These are phyloP conservation scores for Chlorella sp. DNA, from an alignment of 139 green algal species.

Conservation along the genomic window DNA sequence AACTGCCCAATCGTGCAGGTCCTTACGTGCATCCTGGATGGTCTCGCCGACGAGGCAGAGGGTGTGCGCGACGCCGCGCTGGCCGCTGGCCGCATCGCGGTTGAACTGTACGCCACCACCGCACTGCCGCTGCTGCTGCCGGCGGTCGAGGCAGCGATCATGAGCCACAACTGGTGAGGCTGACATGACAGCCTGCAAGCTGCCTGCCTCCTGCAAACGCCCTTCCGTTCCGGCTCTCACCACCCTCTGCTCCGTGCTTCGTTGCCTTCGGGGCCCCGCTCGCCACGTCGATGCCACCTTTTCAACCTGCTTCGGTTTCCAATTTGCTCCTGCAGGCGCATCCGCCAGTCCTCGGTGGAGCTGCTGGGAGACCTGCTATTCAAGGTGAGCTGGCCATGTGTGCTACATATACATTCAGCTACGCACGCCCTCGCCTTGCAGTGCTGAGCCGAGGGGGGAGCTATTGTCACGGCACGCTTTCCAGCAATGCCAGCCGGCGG, in stretches of 20 bases:
- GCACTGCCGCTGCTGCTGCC: conserved; percentile 92
- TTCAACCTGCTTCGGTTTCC: no score
- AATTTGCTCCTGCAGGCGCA: conserved; percentile 80
- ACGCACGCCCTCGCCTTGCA: no score
- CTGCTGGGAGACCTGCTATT: conserved; percentile 97
- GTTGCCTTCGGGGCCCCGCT: no score
- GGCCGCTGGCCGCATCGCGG: conserved; percentile 76
- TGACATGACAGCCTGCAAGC: no score
- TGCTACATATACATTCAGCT: no score
- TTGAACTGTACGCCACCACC: conserved; percentile 82
- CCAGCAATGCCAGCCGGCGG: no score
- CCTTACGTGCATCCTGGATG: conserved; percentile 90
- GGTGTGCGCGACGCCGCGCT: conserved; percentile 92
- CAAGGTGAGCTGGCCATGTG: conserved; percentile 68
- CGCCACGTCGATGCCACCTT: no score
- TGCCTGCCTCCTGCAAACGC: no score
- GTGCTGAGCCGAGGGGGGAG: no score
- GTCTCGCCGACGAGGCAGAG: conserved; percentile 96
- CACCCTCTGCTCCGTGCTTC: no score
- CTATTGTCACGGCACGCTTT: no score
- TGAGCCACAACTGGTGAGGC: conserved; percentile 79
- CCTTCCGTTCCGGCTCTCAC: no score
- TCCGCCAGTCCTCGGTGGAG: conserved; percentile 93
- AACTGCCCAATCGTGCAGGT: conserved; percentile 43
- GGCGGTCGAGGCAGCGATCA: conserved; percentile 90